A percentile compares a stretch with the other conserved stretches of the same genome.
phyloP scores from a whole-genome alignment of 2,329 filamentous ascomycete species.

The Mollisia scopiformis region DNA sequence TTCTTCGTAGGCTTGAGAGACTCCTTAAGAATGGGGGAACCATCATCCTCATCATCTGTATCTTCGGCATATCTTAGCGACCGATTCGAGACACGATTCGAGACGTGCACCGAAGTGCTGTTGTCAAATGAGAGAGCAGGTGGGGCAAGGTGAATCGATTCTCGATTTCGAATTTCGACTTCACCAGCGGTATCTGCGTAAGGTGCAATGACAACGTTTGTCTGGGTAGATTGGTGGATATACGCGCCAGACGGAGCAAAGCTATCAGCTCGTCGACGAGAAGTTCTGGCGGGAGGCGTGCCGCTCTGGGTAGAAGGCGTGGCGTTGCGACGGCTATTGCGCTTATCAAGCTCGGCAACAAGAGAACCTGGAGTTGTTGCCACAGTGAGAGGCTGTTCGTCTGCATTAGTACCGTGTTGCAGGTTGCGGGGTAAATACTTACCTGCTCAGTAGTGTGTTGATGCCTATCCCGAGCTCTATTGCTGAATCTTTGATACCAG shows the following conservation, averaged over 20 bases:
- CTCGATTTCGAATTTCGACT: neutral
- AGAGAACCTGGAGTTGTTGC: neutral
- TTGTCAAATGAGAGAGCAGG: neutral
- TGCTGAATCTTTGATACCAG: slow-evolving; percentile 5
- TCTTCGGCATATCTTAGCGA: neutral
- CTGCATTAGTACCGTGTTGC: neutral
- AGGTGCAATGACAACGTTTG: neutral
- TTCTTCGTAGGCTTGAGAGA: neutral
- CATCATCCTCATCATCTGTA: neutral
- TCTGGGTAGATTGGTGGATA: neutral
- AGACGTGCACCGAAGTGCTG: too few species aligned
- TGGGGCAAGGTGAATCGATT: neutral
- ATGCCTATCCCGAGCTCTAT: neutral
- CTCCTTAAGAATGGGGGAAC: too few species aligned
- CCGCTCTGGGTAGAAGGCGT: too few species aligned
- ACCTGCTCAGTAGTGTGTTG: neutral
- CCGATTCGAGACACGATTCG: too few species aligned
- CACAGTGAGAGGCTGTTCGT: neutral
- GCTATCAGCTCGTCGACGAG: neutral
- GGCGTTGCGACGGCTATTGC: too few species aligned
- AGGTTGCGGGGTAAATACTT: neutral
- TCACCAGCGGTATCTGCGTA: neutral
- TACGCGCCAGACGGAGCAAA: neutral
- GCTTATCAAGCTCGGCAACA: too few species aligned
- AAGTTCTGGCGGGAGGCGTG: too few species aligned